Conservation (phyloP, 495 filamentous ascomycete species). For the Podospora bellae-mahoneyi region DNA sequence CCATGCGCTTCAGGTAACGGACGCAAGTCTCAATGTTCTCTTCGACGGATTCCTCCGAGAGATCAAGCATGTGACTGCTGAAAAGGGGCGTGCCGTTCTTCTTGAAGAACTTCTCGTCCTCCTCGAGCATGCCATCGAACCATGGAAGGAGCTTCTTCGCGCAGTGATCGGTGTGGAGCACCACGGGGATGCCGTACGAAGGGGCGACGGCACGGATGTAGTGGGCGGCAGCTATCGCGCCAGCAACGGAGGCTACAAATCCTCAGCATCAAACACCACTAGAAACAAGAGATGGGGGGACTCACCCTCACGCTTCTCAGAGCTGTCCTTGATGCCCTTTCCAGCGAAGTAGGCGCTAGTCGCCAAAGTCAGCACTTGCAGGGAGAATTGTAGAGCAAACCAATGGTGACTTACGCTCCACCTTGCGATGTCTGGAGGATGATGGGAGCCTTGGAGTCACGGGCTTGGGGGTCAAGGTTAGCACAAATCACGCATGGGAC, state of each 20-base stretch:
- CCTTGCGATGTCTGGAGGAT: constrained; percentile 46
- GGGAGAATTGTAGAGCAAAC: background rate
- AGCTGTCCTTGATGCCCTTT: constrained; percentile 81
- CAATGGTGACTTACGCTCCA: background rate
- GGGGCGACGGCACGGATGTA: constrained; percentile 90
- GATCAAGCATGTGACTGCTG: constrained; percentile 95
- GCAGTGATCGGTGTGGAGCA: constrained; percentile 71
- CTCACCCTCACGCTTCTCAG: constrained; percentile 56
- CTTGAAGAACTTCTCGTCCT: constrained; percentile 91
- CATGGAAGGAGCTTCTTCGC: constrained; percentile 86
- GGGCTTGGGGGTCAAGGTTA: constrained; percentile 43
- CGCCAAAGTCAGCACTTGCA: constrained; percentile 48
- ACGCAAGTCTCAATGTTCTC: constrained; percentile 89
- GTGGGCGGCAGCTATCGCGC: constrained; percentile 83
- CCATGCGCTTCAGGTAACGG: constrained; percentile 83
- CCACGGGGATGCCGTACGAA: constrained; percentile 81
- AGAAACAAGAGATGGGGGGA: background rate
- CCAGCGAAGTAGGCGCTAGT: constrained; percentile 85
- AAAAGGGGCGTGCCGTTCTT: constrained; percentile 87
- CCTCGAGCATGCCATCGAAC: constrained; percentile 93
- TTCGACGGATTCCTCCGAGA: constrained; percentile 80
- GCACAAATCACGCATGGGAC: background rate
- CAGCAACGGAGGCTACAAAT: constrained; percentile 69
- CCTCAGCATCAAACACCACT: background rate
- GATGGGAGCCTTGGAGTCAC: constrained; percentile 81